Evolutionary conservation across 2,329 filamentous ascomycete species (phyloP), one percentile per base, ranked within the genome.

Genomic region (Dryadomyces quercivorus): DNA sequence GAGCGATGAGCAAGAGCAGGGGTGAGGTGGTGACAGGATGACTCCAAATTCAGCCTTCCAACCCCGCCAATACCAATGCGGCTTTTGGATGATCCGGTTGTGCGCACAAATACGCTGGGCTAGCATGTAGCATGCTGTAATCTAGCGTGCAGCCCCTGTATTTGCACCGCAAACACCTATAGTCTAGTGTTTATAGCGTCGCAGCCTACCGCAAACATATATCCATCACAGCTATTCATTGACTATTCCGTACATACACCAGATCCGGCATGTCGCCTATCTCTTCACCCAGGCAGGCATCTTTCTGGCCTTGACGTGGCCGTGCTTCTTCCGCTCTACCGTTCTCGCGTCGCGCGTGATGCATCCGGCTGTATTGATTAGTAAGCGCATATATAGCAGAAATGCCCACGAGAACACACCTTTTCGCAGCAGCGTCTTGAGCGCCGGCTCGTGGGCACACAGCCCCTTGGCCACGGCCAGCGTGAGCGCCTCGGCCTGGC

Each of bases 321-420:
- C 94, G 55, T 89, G 82, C 81, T 98, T 97, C 84, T 98, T 98
- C 69, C 93, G 92, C 74, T 98, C 93, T 62, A 98, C 94, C 65
- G 78, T 84, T 73, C 92, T 89, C 56, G 85, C 81, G 74, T 98
- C 92, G 66, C 92, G 86, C 52, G 91, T 94, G 60, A 98, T 81
- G 69, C 86, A 90, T 59, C 94, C 94, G 67, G 92, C 93, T 98
- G 36, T 2, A 50, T 12, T 36, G 31, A 3, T 34, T 7, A 42
- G 69, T 59, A 56, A 57, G 16, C 10, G 26, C 15, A n/a, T n/a
- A 34, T 31, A 51, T 58, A 45, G 31, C 9, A 40, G n/a, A 34
- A 53, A 47, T 3, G 18, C 7, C 43, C n/a, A n/a, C n/a, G n/a
- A n/a, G 42, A 44, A 47, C 40, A 45, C 78, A 97, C 93, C 92